phyloP scores from a whole-genome alignment of 768 basidiomycete species.

The Chalciporus chontae region DNA sequence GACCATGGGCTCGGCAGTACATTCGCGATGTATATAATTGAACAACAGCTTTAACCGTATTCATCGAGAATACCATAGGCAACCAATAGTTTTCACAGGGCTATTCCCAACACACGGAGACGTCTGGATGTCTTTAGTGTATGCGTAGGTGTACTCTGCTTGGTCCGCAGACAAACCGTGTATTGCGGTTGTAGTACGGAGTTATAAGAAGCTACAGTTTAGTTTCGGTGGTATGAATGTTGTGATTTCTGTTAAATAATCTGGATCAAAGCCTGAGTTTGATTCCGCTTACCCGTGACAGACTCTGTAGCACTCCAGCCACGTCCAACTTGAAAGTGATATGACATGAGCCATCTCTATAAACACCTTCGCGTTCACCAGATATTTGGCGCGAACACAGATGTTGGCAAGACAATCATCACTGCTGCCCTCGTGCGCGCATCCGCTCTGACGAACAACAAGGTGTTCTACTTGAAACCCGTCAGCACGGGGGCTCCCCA shows the following conservation, averaged over 20 bases:
- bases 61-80: background rate
- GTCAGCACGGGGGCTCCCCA: conserved; percentile 81
- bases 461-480: conserved; percentile 79
- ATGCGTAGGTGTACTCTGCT: conserved; percentile 12
- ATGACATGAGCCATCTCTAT: conserved; percentile 76
- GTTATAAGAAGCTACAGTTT: conserved; percentile 10
- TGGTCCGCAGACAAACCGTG: conserved; percentile 3
- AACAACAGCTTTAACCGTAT: conserved; percentile 1
- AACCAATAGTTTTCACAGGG: conserved; percentile 9
- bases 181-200: conserved; percentile 20
- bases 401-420: conserved; percentile 92
- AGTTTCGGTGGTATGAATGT: background rate
- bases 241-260: conserved; percentile 1
- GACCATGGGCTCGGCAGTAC: conserved; percentile 39
- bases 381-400: conserved; percentile 93
- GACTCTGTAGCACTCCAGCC: no score
- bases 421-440: conserved; percentile 81
- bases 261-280: background rate
- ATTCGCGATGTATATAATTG: conserved; percentile 26
- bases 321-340: background rate
- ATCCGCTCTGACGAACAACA: conserved; percentile 51
- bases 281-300: no score
- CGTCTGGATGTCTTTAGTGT: conserved; percentile 27
- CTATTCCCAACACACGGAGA: conserved; percentile 17
- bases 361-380: conserved; percentile 84